Base-by-base conservation (phyloP, 352 stramenopile species). In the Pythium myriotylum region DNA sequence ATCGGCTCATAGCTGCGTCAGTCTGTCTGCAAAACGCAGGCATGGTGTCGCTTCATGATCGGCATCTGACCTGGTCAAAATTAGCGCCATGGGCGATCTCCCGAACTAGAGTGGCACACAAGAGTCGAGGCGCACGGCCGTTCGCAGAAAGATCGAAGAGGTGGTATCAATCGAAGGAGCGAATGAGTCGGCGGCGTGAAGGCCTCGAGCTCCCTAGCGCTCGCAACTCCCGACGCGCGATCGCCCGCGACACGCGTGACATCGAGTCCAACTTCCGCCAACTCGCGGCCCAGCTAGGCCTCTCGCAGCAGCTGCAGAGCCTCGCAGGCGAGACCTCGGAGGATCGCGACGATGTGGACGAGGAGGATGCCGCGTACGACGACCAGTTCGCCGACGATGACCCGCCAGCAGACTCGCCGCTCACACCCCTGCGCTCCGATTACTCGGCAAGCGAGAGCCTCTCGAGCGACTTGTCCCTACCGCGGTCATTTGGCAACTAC, bases 401-500 rank as follows among this genome's bases (percentile, higher is more conserved):
- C 37, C 70, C 61, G 14, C 55, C 56, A 5, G 24, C 52, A 1
- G 47, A 59, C n/a, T 59, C 58, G 29, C 59, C 26, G 47, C 67
- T 37, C 62, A 76, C 32, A 32, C 56, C 42, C 50, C 67, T 51
- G 68, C 69, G 83, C 62, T 90, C 81, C 6, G 70, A 78, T 35
- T 65, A 67, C 47, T 81, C 73, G 32, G 81, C 79, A 4, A 88
- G 73, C 59, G 81, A 91, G 68, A 84, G 79, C 16, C 57, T 82
- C 35, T 91, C 81, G 26, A 91, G 82, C 54, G 82, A 91, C 17
- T 67, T 91, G 43, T 91, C 80, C 41, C 61, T 91, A 40, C 80
- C 82, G 24, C 77, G 73, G 14, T 91, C 82, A 14, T 88, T 91
- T 57, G 81, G 81, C 1, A 74, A 86, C 19, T 89, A 88, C 52